Evolutionary conservation across 345 rosid species (phyloP), one percentile per base, ranked within the genome.

Genomic region (Clausena lansium): DNA sequence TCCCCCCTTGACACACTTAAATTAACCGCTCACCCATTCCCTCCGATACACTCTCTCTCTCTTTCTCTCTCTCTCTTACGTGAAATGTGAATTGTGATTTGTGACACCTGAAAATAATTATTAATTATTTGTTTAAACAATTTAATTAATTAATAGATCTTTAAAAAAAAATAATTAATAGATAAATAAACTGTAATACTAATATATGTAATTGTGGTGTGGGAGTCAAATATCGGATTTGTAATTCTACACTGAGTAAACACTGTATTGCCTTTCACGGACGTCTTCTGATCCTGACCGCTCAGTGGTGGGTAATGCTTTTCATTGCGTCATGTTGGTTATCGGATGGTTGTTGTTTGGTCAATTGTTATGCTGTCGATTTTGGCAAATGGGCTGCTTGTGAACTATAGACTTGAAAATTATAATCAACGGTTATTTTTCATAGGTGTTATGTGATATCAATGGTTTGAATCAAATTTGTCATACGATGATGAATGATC

Each of bases 1-100:
- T 88, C 78, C 79, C 79, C 83, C 74, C 82, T 79, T 70, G 86
- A 81, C 45, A 76, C 59, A 76, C 80, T 87, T 76, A 83, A 89
- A 84, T 87, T 85, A 89, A 86, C 87, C 80, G 81, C 83, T 84
- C 84, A 80, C 77, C 84, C 83, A 80, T 87, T 85, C 84, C 88
- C 90, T 85, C 85, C 86, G 80, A 73, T 70, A 25, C 79, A 2
- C 55, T 25, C 78, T 38, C 58, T 30, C 50, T 35, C 7, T 54
- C 22, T 60, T 4, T 36, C 28, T 39, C 63, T 57, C 58, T 30
- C 50, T 35, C 13, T 54, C 22, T 60, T 20, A 2, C 22, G 28
- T 7, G 20, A 67, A 17, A 55, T 55, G 35, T 33, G 68, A 45
- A 45, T 11, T 45, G 50, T 41, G 47, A 41, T 41, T 41, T 41